A percentile compares a stretch with the other conserved stretches of the same genome.
Conservation (phyloP, 2,329 filamentous ascomycete species). For the Metarhizium rileyi region DNA sequence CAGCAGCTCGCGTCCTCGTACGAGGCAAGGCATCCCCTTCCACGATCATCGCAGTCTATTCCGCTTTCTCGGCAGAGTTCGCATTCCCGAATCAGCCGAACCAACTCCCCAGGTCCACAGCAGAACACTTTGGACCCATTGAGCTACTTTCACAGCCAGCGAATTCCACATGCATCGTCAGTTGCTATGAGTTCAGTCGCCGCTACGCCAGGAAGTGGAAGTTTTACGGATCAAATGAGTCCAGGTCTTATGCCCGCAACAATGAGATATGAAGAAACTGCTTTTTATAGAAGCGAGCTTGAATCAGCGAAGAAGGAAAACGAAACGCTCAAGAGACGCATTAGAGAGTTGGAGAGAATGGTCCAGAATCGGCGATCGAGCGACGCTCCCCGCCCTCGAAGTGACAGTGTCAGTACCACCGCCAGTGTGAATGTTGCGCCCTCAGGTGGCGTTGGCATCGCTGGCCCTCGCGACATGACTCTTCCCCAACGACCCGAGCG, state of each 20-base stretch:
- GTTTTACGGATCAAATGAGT: conserved; percentile 33
- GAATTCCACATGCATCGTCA: conserved; percentile 26
- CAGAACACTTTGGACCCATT: conserved; percentile 34
- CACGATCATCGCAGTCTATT: conserved; percentile 33
- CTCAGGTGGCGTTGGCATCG: conserved; percentile 31
- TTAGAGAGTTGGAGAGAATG: conserved; percentile 51
- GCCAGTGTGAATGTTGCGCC: conserved; percentile 35
- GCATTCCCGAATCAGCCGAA: conserved; percentile 41
- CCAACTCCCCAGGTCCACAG: conserved; percentile 36
- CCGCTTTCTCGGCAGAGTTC: conserved; percentile 45
- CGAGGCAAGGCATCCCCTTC: conserved; percentile 32
- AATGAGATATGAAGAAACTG: conserved; percentile 52
- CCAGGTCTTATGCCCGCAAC: conserved; percentile 48
- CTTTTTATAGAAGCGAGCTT: conserved; percentile 48
- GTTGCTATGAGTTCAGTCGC: conserved; percentile 27
- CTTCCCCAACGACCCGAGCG: conserved; percentile 23
- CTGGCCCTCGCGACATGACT: conserved; percentile 32
- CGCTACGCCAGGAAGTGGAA: conserved; percentile 29
- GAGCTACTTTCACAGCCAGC: conserved; percentile 39
- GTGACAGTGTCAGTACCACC: conserved; percentile 44
- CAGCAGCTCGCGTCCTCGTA: conserved; percentile 26
- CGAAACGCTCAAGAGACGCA: conserved; percentile 48
- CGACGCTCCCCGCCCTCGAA: conserved; percentile 36
- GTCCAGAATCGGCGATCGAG: conserved; percentile 39
- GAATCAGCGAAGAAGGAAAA: conserved; percentile 56